phyloP scores from a whole-genome alignment of 192 early-diverging fungal species.

The Diversispora eburnea region DNA sequence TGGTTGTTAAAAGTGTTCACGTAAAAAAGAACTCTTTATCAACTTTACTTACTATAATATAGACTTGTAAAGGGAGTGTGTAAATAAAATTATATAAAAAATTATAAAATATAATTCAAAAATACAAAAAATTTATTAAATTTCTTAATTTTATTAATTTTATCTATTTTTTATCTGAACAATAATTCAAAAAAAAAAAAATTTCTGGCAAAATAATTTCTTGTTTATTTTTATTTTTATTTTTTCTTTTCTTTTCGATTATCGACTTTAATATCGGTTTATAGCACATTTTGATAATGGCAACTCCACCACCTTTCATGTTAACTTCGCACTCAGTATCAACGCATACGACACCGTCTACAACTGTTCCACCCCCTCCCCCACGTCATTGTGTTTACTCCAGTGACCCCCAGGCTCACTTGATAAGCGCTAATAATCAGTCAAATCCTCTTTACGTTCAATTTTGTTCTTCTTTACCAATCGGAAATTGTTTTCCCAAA shows the following conservation, averaged over 20 bases:
- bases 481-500: not conserved
- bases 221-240: not conserved
- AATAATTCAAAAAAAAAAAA: not conserved
- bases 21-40: constrained; percentile 5
- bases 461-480: not conserved
- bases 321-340: not conserved
- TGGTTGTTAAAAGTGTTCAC: constrained; percentile 2
- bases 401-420: constrained; percentile 20
- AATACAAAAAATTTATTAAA: not conserved
- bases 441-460: constrained; percentile 5
- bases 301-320: constrained; percentile 8
- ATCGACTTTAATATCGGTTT: constrained; percentile 5
- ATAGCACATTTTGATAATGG: constrained; percentile 19
- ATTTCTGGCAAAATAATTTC: not conserved
- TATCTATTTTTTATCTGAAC: not conserved
- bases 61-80: constrained; percentile 20
- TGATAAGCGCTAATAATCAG: constrained; percentile 3
- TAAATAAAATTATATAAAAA: constrained; percentile 1
- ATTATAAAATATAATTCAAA: not conserved
- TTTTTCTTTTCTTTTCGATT: constrained; percentile 3
- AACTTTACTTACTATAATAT: not conserved
- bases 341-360: not conserved
- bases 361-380: constrained; percentile 7
- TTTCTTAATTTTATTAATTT: not conserved
- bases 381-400: constrained; percentile 12